Base-by-base conservation (phyloP, 2,329 filamentous ascomycete species). In the Penicillium sp. region DNA sequence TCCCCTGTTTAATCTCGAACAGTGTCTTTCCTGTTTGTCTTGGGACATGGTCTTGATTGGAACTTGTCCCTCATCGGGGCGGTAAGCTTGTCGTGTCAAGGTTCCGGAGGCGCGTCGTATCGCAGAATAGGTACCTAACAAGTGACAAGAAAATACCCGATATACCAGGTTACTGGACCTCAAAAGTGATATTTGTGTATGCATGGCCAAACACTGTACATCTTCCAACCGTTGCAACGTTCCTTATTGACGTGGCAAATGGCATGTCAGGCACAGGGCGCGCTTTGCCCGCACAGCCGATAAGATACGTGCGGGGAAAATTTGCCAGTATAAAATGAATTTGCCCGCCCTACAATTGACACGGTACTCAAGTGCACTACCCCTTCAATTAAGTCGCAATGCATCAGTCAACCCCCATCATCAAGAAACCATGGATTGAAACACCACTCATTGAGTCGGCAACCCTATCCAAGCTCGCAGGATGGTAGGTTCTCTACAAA, bases 371-470 rank as follows among this genome's bases (percentile, higher is more conserved):
- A 41, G 19, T 41, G n/a, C 26, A 13, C 7, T 11, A 48, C 14
- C 7, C 27, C 27, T 11, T 48, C 45, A 33, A 22, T 21, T 14
- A n/a, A 21, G 8, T 29, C 16, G 1, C 33, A 50, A 50, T 50
- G 48, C 22, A 50, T 26, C 19, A 22, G n/a, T 22, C 44, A 16
- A 27, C 33, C 13, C 11, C 9, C 14, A 35, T 48, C 5, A 13
- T 51, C 39, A 65, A 62, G 39, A 69, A 68, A 26, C 74, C 72
- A 26, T 77, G 75, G 73, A 75, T 76, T 45, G 68, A 75, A 56
- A 75, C 73, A 2, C 75, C 74, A 2, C 57, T 77, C 27, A 63
- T 76, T 39, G 74, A 76, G 57, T 76, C 72, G 1, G 55, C 67
- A 5, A 58, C 67, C 7, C 62, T 76, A 22, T 77, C 75, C 16